phyloP scores from a whole-genome alignment of 257 asterid genomes.

The Przewalskia tangutica region DNA sequence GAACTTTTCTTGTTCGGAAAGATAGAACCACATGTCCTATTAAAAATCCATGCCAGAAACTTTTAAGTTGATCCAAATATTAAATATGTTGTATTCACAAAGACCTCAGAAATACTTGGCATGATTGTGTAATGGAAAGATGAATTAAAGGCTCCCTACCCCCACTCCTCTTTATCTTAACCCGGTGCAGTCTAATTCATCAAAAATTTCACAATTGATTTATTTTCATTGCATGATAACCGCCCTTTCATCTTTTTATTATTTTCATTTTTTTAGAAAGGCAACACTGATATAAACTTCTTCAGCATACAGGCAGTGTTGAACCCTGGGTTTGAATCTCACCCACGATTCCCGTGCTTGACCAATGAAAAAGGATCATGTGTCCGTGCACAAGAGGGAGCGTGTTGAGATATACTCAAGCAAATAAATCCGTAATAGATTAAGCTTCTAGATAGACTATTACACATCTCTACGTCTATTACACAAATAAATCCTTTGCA shows the following conservation, averaged over 20 bases:
- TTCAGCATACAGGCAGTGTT: neutral
- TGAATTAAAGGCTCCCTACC: neutral
- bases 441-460: neutral
- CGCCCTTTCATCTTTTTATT: neutral
- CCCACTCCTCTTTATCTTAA: neutral
- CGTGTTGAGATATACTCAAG: neutral
- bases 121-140: neutral
- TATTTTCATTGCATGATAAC: neutral
- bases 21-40: conserved; percentile 95
- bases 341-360: neutral
- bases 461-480: neutral
- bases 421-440: neutral
- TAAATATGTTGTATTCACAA: neutral
- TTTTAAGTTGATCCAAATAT: neutral
- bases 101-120: neutral
- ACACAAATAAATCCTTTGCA: neutral
- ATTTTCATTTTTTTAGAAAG: neutral
- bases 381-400: neutral
- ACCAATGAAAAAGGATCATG: neutral
- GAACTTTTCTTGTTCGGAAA: conserved; percentile 66
- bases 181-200: neutral
- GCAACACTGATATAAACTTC: neutral
- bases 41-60: neutral
- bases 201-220: neutral
- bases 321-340: neutral